Percentiles rank a stretch among this genome's conserved stretches.
Evolutionary conservation across 495 filamentous ascomycete genomes (phyloP).

Genomic region (Platismatia glauca): DNA sequence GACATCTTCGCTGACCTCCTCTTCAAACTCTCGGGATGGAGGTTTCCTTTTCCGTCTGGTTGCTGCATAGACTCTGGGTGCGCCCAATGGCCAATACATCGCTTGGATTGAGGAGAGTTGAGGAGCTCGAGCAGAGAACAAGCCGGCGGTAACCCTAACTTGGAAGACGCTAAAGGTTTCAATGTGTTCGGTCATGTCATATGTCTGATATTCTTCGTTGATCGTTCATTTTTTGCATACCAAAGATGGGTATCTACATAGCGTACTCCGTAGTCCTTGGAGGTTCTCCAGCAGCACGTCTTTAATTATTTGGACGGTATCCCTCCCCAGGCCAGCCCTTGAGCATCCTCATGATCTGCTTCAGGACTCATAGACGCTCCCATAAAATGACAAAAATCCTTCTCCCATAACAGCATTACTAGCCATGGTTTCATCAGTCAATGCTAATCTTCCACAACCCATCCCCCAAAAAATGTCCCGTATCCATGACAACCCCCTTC

Average conservation of each 20-base stretch:
- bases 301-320: background rate
- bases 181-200: background rate
- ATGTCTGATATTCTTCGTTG: background rate
- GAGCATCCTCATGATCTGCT: background rate
- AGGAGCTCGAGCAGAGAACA: background rate
- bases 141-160: background rate
- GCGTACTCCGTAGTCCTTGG: too few relatives aligned
- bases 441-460: slow-evolving; percentile 76
- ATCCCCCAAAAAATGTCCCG: slow-evolving; percentile 88
- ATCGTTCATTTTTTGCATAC: too few relatives aligned
- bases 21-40: slow-evolving; percentile 33
- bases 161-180: background rate
- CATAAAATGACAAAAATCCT: background rate
- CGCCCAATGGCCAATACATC: slow-evolving; percentile 98
- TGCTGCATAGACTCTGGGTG: slow-evolving; percentile 80
- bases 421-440: slow-evolving; percentile 40
- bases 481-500: slow-evolving; percentile 87
- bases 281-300: background rate
- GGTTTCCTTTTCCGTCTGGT: slow-evolving; percentile 42
- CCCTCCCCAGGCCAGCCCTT: background rate
- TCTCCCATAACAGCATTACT: too few relatives aligned
- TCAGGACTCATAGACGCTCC: background rate
- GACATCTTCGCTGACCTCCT: slow-evolving; percentile 25
- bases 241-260: too few relatives aligned
- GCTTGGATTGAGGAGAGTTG: slow-evolving; percentile 28